Conservation (phyloP, 2,329 filamentous ascomycete genomes). For the Ascochyta fabae region DNA sequence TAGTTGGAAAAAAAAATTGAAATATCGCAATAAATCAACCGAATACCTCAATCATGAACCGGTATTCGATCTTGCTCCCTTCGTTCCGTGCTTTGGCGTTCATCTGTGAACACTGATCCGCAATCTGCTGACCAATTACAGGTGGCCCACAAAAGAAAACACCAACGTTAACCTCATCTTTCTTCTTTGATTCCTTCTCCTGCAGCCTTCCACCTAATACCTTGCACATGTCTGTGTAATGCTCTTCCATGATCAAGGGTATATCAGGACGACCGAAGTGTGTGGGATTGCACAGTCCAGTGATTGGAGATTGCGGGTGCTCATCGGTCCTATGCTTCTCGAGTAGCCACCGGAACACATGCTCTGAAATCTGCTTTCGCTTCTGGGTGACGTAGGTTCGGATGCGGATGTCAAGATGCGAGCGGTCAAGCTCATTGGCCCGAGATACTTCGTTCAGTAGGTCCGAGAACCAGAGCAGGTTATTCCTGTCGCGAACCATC, state of each 20-base stretch:
- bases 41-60: conserved; percentile 66
- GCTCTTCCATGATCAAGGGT: conserved; percentile 58
- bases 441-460: conserved; percentile 57
- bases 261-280: conserved; percentile 64
- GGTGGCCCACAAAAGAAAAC: conserved; percentile 65
- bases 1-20: conserved; percentile 32
- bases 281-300: conserved; percentile 61
- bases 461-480: conserved; percentile 64
- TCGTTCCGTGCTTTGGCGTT: conserved; percentile 60
- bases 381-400: conserved; percentile 65
- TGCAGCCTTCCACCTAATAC: conserved; percentile 26
- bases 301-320: conserved; percentile 61
- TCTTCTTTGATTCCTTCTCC: conserved; percentile 31
- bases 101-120: conserved; percentile 60
- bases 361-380: conserved; percentile 59
- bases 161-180: conserved; percentile 56
- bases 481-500: conserved; percentile 64
- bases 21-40: conserved; percentile 55
- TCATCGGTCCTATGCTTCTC: conserved; percentile 62
- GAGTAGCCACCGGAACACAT: conserved; percentile 64
- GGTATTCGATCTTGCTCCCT: conserved; percentile 60
- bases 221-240: conserved; percentile 61
- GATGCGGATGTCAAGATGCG: conserved; percentile 60
- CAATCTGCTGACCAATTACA: conserved; percentile 61
- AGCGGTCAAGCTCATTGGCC: conserved; percentile 43